phyloP scores from a whole-genome alignment of 23 red algal genomes.

The Agarophyton chilense region DNA sequence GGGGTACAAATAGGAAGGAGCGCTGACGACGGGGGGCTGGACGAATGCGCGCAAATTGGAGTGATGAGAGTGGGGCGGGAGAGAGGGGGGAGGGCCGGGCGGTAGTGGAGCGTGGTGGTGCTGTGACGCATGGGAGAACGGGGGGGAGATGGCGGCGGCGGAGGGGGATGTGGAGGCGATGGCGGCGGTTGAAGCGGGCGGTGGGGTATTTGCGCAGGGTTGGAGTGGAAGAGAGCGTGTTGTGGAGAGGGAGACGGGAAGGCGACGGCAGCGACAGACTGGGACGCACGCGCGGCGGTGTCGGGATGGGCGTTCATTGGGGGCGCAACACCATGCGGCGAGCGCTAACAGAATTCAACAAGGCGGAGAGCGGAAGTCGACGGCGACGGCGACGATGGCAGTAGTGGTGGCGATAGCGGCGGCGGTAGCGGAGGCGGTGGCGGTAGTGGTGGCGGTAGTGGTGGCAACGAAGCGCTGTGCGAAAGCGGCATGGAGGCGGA shows the following conservation, averaged over 20 bases:
- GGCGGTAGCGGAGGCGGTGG: not conserved
- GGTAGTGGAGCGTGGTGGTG: not conserved
- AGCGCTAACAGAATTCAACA: not conserved
- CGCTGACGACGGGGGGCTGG: not conserved
- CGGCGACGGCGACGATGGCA: not conserved
- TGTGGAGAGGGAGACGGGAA: not conserved
- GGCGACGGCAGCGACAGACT: not conserved
- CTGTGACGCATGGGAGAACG: not conserved
- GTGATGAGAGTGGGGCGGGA: not conserved
- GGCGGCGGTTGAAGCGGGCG: not conserved
- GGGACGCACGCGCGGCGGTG: not conserved
- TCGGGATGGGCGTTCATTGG: not conserved
- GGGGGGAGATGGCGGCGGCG: conserved; percentile 11
- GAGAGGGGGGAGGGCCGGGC: not conserved
- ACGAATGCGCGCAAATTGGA: too few species aligned
- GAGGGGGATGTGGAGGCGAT: not conserved
- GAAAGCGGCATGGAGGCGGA: too few species aligned
- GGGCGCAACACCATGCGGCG: not conserved
- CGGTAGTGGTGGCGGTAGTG: not conserved
- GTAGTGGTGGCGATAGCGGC: not conserved
- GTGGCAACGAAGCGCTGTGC: not conserved
- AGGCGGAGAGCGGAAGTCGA: not conserved
- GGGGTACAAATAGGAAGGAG: conserved; percentile 23
- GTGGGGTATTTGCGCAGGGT: too few species aligned
- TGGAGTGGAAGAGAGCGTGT: not conserved